phyloP scores from a whole-genome alignment of 768 basidiomycete species.

The Pleurotus salmoneostramineus region DNA sequence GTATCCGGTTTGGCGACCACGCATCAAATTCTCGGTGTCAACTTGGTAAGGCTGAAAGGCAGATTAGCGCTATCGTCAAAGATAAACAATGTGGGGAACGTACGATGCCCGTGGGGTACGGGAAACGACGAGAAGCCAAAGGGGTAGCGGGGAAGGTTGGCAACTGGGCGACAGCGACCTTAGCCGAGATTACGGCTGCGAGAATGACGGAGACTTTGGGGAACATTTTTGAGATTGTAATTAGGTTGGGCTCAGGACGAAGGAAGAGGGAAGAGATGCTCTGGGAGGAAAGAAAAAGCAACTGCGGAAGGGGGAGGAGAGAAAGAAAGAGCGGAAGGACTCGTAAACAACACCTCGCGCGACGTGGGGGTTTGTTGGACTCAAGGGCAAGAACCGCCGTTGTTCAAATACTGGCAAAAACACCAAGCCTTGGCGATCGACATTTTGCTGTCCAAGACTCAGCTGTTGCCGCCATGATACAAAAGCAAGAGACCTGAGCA shows the following conservation, averaged over 20 bases:
- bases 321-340: background rate
- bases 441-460: conserved; percentile 1
- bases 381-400: too few species aligned
- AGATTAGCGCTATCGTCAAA: background rate
- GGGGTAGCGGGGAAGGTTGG: conserved; percentile 2
- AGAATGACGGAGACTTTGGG: background rate
- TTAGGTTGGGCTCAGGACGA: background rate
- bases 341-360: background rate
- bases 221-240: background rate
- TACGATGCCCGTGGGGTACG: conserved; percentile 1
- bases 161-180: background rate
- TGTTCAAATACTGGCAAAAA: background rate
- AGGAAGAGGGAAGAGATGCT: background rate
- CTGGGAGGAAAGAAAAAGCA: background rate
- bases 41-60: conserved; percentile 47
- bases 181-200: background rate
- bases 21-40: conserved; percentile 33
- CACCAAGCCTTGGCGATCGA: conserved; percentile 4
- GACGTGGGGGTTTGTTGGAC: background rate
- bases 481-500: background rate
- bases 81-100: background rate
- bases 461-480: background rate
- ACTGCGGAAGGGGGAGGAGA: background rate
- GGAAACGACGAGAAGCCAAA: background rate
- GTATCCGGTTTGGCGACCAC: conserved; percentile 57